Base-by-base conservation (phyloP, 202 grass and related monocot species). In the Saccharum hybrid region DNA sequence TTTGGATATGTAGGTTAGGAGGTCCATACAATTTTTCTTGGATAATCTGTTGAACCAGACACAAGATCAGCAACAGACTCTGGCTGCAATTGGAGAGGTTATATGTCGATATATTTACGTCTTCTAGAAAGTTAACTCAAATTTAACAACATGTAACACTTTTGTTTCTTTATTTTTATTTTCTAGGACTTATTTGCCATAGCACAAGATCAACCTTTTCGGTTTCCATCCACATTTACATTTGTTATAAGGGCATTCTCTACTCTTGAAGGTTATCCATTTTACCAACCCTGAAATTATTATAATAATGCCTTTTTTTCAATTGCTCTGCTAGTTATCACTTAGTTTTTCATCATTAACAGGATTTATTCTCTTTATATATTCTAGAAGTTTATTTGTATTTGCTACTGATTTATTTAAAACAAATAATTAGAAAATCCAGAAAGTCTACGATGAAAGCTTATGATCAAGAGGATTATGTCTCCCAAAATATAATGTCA, bases 121-220 rank as follows among this genome's bases (percentile, higher is more conserved):
- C 31, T 78, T 57, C 40, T 10, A 76, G 23, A 67, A 76, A 67
- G 68, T 76, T 66, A 85, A 10, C 12, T 85, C 23, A 46, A 64
- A 66, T 51, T 19, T 74, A 65, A 19, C 22, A 42, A 18, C 19
- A 43, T 69, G 37, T 66, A 76, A 76, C 59, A 40, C 68, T 82
- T 90, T 65, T 69, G 23, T 82, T 82, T n/a, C 21, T 82, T 11
- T 68, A 40, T 90, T 76, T 76, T 62, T 66, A 51, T 43, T 45
- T 84, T 93, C 4, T 68, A 98, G 96, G 96, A 98, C 73, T 93
- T 98, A 76, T 98, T 98, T 93, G 92, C 96, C 10, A 93, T 98
- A 87, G 92, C 90, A 23, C 87, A 91, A 78, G 96, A 98, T 93
- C 92, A 95, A 62, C 90, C 92, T 76, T 93, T 98, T 71, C 90